A percentile compares a stretch with the other conserved stretches of the same genome.
These are phyloP conservation scores for Aspergillus egyptiacus DNA, from an alignment of 495 filamentous ascomycete genomes.

Conservation along the genomic window DNA sequence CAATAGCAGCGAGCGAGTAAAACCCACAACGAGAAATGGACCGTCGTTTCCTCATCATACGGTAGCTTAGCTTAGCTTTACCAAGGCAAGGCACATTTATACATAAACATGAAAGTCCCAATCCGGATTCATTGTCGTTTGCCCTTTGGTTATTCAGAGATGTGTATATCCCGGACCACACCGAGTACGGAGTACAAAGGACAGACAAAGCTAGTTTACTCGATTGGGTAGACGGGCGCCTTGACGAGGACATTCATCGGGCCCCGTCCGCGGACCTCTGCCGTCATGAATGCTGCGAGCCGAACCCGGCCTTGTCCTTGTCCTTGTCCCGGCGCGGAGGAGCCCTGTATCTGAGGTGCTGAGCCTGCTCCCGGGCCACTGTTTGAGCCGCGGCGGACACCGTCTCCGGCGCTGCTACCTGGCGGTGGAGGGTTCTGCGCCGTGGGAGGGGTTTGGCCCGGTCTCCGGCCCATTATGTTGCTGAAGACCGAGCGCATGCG, in stretches of 20 bases:
- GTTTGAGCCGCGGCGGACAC: slow-evolving; percentile 4
- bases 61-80: no score
- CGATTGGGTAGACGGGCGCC: slow-evolving; percentile 78
- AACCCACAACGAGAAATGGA: no score
- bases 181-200: no score
- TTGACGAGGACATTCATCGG: slow-evolving; percentile 73
- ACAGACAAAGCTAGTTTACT: no score
- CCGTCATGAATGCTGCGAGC: slow-evolving; percentile 76
- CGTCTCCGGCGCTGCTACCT: slow-evolving; percentile 6
- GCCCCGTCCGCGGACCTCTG: slow-evolving; percentile 64
- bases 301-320: slow-evolving; percentile 46
- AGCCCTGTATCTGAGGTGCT: neutral
- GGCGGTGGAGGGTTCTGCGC: slow-evolving; percentile 16
- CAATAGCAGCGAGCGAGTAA: no score
- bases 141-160: no score
- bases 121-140: no score
- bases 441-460: slow-evolving; percentile 12
- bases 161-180: no score
- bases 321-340: slow-evolving; percentile 12
- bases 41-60: no score
- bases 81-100: no score
- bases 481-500: slow-evolving; percentile 43
- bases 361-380: neutral
- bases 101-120: no score
- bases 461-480: slow-evolving; percentile 40